Evolutionary conservation across 2,329 filamentous ascomycete genomes (phyloP), one percentile per base, ranked within the genome.

Genomic region (Nemania serpens): DNA sequence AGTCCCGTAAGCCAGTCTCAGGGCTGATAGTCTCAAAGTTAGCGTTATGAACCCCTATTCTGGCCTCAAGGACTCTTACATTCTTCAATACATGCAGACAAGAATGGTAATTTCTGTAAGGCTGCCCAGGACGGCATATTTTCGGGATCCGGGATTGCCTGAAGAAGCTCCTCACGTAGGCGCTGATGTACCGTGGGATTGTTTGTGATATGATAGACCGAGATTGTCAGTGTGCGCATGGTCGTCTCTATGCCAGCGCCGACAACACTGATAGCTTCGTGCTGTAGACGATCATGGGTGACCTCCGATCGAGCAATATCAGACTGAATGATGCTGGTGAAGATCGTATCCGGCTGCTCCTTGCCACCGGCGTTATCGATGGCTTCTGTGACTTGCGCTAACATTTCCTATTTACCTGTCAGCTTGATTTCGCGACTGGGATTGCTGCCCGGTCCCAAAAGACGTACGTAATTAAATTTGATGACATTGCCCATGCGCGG

Each of bases 211-310:
- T 58, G 55, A 13, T 18, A 58, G 2, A 33, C 4, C n/a, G 39
- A 45, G 33, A 58, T 9, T 15, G 55, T 20, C 12, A 58, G 34
- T 18, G 55, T 11, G 5, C 41, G 33, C 18, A n/a, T 46, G 5
- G 48, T 47, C 12, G 55, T 58, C 39, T 58, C 55, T 13, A 58
- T 12, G 9, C 47, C 55, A 1, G 29, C 55, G n/a, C 55, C 48
- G 7, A 42, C 13, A 34, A 56, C 2, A 25, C 7, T 12, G n/a
- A 22, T 48, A 2, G 54, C 54, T 49, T 56, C 54, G 9, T 56
- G 36, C 0, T 42, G 45, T n/a, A 56, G 54, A 7, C 54, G 45
- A 6, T 55, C 43, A 10, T 17, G 6, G 15, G 42, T 48, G 12
- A 48, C 42, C 12, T 55, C 52, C 18, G 43, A 47, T 18, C 42